Percentiles rank a stretch among this genome's conserved stretches.
Evolutionary conservation across 2,329 filamentous ascomycete genomes (phyloP).

Genomic region (Colletotrichum siamense): DNA sequence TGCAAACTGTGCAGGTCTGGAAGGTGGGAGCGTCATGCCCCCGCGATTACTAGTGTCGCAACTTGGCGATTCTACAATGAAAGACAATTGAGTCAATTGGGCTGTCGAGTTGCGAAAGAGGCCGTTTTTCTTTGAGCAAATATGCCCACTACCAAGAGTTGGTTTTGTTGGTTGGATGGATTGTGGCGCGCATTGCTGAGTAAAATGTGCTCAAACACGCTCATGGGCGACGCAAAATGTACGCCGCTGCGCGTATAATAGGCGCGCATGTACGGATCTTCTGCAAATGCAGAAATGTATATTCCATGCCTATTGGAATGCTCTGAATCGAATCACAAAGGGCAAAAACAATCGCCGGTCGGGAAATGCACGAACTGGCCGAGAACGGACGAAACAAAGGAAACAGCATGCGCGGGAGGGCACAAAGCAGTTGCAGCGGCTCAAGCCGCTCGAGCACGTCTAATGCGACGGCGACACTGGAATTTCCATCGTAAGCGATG

Average conservation of each 20-base stretch:
- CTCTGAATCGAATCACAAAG: background rate
- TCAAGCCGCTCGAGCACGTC: conserved; percentile 9
- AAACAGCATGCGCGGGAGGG: conserved; percentile 10
- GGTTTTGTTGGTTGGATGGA: background rate
- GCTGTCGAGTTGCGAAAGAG: background rate
- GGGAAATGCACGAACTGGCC: background rate
- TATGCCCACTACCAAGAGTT: background rate
- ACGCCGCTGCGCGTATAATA: background rate
- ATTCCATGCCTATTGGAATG: background rate
- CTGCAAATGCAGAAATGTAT: background rate
- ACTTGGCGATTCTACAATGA: background rate
- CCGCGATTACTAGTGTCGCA: background rate
- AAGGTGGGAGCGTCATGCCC: background rate
- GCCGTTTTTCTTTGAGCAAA: background rate
- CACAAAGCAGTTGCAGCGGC: conserved; percentile 14
- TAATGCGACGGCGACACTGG: background rate
- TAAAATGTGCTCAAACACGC: conserved; percentile 21
- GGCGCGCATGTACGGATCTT: background rate
- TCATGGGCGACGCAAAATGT: background rate
- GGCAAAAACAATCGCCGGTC: background rate
- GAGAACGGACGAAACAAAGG: background rate
- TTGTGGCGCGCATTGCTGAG: background rate
- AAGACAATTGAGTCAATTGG: background rate
- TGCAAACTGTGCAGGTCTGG: background rate
- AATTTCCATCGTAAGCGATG: background rate